These are phyloP conservation scores for Nitzschia palea DNA, from an alignment of 108 stramenopile genomes.

Conservation along the genomic window DNA sequence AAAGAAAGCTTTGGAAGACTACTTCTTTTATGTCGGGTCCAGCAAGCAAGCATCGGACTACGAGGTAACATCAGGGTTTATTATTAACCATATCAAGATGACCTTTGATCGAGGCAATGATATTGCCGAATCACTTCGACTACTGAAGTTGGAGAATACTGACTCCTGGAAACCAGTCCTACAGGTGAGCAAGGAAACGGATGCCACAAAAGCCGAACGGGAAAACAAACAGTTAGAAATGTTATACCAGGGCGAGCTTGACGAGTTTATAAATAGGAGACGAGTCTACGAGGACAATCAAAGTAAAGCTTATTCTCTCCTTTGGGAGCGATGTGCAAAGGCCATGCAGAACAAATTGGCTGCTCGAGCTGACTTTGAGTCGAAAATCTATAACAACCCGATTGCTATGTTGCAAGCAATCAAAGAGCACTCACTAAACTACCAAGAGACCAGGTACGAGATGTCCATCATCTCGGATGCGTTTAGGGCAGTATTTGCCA, in stretches of 20 bases:
- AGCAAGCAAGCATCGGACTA: too few species aligned
- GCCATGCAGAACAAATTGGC: not conserved
- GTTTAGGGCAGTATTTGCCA: not conserved
- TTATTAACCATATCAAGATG: too few species aligned
- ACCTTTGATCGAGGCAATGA: too few species aligned
- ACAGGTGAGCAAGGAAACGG: too few species aligned
- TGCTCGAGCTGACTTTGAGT: not conserved
- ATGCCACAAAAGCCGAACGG: not conserved
- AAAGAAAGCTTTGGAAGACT: too few species aligned
- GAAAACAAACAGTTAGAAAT: not conserved
- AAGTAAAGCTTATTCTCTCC: not conserved
- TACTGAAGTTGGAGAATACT: too few species aligned
- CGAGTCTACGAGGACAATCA: slow-evolving; percentile 4
- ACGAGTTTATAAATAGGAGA: not conserved
- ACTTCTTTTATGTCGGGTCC: too few species aligned
- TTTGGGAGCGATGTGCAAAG: slow-evolving; percentile 1
- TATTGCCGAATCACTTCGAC: too few species aligned
- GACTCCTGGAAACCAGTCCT: too few species aligned
- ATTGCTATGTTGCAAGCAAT: slow-evolving; percentile 1
- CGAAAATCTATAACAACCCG: not conserved
- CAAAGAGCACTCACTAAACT: slow-evolving; percentile 3
- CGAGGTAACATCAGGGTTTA: too few species aligned
- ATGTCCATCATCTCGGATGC: slow-evolving; percentile 4
- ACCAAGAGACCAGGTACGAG: not conserved
- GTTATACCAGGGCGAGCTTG: not conserved